phyloP scores from a whole-genome alignment of 345 rosid genomes.

The Zanthoxylum bungeanum region DNA sequence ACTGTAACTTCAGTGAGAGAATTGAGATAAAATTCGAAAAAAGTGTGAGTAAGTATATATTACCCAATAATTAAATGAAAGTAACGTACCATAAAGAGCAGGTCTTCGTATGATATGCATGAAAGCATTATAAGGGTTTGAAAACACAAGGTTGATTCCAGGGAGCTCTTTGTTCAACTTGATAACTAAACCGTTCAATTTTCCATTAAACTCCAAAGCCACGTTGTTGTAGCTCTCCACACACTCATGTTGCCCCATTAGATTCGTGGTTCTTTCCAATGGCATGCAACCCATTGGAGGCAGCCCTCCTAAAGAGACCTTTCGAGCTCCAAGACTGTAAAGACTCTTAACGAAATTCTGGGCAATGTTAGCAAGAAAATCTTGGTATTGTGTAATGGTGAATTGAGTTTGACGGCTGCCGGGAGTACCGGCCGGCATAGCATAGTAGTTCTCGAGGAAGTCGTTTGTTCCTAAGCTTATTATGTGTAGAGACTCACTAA shows the following conservation, averaged over 20 bases:
- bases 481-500: slow-evolving; percentile 38
- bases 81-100: slow-evolving; percentile 29
- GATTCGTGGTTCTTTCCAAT: slow-evolving; percentile 52
- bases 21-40: too few species aligned
- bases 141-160: slow-evolving; percentile 37
- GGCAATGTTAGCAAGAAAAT: slow-evolving; percentile 39
- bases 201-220: slow-evolving; percentile 47
- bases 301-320: slow-evolving; percentile 56
- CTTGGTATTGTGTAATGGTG: slow-evolving; percentile 33
- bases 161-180: slow-evolving; percentile 40
- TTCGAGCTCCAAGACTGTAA: slow-evolving; percentile 48
- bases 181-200: slow-evolving; percentile 26
- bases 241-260: slow-evolving; percentile 34
- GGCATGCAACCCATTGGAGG: slow-evolving; percentile 78
- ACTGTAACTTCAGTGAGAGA: too few species aligned
- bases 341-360: slow-evolving; percentile 36
- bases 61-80: too few species aligned
- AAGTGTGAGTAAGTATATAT: too few species aligned
- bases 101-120: slow-evolving; percentile 38
- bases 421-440: slow-evolving; percentile 23
- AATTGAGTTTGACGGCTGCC: slow-evolving; percentile 36
- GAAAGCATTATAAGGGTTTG: slow-evolving; percentile 40
- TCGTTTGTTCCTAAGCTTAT: slow-evolving; percentile 62
- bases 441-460: slow-evolving; percentile 58
- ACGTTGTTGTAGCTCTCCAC: slow-evolving; percentile 40